Percentiles rank a stretch among this genome's conserved stretches.
Evolutionary conservation across 768 basidiomycete genomes (phyloP).

Genomic region (Pisolithus tinctorius): DNA sequence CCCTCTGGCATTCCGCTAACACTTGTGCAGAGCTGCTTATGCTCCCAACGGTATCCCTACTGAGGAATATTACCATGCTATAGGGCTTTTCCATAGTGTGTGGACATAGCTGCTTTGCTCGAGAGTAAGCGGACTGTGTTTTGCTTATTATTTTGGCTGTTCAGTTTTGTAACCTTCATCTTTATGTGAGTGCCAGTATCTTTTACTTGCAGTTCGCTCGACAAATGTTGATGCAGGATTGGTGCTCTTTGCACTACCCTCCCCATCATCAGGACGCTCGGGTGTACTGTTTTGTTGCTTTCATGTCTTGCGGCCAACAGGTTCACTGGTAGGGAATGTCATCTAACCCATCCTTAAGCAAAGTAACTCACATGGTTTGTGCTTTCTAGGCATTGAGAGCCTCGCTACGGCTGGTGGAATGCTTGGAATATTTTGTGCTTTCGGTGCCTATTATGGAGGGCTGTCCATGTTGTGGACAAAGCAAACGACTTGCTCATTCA

Average conservation of each 20-base stretch:
- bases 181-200: no score
- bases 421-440: conserved; percentile 8
- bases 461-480: conserved; percentile 20
- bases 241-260: conserved; percentile 21
- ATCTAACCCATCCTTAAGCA: no score
- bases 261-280: conserved; percentile 18
- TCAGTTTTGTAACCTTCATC: background rate
- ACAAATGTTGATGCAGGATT: conserved; percentile 6
- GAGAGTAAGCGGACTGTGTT: background rate
- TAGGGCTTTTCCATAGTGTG: conserved; percentile 23
- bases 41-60: conserved; percentile 18
- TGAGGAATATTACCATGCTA: conserved; percentile 18
- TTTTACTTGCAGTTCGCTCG: no score
- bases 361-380: no score
- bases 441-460: conserved; percentile 21
- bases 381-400: no score
- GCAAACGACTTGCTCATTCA: conserved; percentile 20
- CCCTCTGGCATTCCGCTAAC: background rate
- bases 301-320: conserved; percentile 2
- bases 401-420: no score
- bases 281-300: conserved; percentile 18
- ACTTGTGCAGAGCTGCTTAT: conserved; percentile 14
- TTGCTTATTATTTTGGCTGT: background rate
- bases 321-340: no score
- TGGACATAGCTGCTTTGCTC: conserved; percentile 14